A percentile compares a stretch with the other conserved stretches of the same genome.
These are phyloP conservation scores for Detonula confervacea DNA, from an alignment of 352 stramenopile species.

Conservation along the genomic window DNA sequence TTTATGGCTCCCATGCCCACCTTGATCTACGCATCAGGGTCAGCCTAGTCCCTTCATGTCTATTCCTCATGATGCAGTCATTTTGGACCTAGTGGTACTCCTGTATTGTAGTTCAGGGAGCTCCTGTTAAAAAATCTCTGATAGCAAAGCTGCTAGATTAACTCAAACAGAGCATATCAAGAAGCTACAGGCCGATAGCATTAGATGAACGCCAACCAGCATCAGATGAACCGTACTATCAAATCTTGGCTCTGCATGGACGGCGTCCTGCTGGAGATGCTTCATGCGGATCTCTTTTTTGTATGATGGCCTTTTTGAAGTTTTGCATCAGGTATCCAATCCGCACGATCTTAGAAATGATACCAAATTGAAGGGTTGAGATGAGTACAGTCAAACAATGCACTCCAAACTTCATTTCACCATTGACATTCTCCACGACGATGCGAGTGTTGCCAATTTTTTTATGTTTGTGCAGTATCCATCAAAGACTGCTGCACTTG, in stretches of 20 bases:
- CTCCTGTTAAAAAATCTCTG: neutral
- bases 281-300: neutral
- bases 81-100: neutral
- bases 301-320: conserved; percentile 3
- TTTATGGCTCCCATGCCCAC: too few species aligned
- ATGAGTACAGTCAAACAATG: conserved; percentile 21
- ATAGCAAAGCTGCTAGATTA: neutral
- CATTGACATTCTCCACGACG: conserved; percentile 29
- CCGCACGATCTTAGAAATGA: conserved; percentile 9
- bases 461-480: conserved; percentile 17
- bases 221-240: neutral
- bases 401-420: neutral
- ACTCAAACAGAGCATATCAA: neutral
- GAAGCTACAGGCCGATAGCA: conserved; percentile 2
- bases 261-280: neutral
- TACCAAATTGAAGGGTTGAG: conserved; percentile 7
- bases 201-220: too few species aligned
- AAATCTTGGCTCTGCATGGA: neutral
- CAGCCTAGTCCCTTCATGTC: neutral
- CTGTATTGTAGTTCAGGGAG: neutral
- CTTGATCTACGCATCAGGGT: neutral
- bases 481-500: conserved; percentile 12
- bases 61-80: neutral
- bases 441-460: conserved; percentile 30
- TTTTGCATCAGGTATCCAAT: conserved; percentile 27